Evolutionary conservation across 371 early-diverging fungal species (phyloP), one percentile per base, ranked within the genome.

Genomic region (Amoeboaphelidium protococcarum): DNA sequence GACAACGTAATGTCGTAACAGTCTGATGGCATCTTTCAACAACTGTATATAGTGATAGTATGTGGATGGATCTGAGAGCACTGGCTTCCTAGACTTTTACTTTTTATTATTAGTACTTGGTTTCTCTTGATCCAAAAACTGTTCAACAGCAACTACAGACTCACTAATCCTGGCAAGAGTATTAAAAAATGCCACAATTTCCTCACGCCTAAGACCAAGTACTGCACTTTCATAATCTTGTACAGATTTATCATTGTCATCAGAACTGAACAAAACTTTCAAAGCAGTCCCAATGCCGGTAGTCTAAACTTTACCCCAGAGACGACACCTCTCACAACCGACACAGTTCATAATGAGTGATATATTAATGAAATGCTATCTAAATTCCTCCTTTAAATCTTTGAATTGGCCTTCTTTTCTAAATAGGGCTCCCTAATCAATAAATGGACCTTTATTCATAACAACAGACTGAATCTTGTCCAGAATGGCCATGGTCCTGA

Each of bases 311-410:
- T 96, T 98, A 21, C 96, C 97, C 98, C 98, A 98, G 25, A 98
- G 63, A 46, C 86, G 64, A 56, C 98, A 98, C 60, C 94, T 95
- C 58, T 95, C 88, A 60, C 98, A 98, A 0, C 81, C 84, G 16
- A 95, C 87, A 56, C 97, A 94, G 60, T 92, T 92, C 90, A 98
- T 88, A 54, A 92, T 89, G 23, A 74, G 62, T 13, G 89, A 79
- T 13, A 96, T 79, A 58, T 96, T 96, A 45, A 91, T 72, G 68
- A 96, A 96, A 55, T 77, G 80, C 24, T 72, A 69, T 53, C 80
- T 74, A 61, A 89, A 83, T 60, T 92, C 83, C 3, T 70, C 54
- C 61, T 80, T 78, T 19, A 88, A 65, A 44, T 57, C 55, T 47
- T 54, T 41, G 23, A 45, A 42, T 51, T 19, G 16, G 20, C 16